Evolutionary conservation across 2,329 filamentous ascomycete species (phyloP).

Genomic region (Ustilaginoidea virens): DNA sequence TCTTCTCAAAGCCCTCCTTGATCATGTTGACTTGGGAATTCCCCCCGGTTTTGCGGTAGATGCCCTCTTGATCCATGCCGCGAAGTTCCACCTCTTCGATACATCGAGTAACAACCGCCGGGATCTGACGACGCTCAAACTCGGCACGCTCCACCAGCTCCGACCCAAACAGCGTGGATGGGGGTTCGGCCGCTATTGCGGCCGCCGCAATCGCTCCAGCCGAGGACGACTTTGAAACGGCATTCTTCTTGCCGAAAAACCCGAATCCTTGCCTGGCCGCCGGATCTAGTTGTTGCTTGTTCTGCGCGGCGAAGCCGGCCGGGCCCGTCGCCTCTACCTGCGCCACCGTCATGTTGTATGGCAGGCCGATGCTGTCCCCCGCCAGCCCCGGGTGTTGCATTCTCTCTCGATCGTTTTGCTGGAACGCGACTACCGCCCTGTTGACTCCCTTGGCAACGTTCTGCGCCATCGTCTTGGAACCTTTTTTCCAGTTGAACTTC

Average conservation of each 20-base stretch:
- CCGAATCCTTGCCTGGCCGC: conserved; percentile 46
- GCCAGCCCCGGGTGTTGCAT: conserved; percentile 36
- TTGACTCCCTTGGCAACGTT: conserved; percentile 90
- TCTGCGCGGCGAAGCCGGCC: conserved; percentile 15
- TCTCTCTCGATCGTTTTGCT: conserved; percentile 41
- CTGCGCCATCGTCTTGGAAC: conserved; percentile 83
- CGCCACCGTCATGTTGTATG: conserved; percentile 52
- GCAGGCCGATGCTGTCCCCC: conserved; percentile 50
- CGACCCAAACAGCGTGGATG: conserved; percentile 65
- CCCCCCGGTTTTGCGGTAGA: conserved; percentile 94
- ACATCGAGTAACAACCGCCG: conserved; percentile 79
- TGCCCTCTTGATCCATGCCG: conserved; percentile 94
- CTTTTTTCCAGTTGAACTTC: conserved; percentile 99
- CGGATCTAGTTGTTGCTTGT: conserved; percentile 6
- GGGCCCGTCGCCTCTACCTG: conserved; percentile 32
- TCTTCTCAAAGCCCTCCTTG: conserved; percentile 80
- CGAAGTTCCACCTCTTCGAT: conserved; percentile 93
- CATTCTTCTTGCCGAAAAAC: conserved; percentile 49
- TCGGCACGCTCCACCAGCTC: conserved; percentile 77
- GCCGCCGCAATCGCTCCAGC: conserved; percentile 21
- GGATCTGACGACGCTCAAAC: conserved; percentile 77
- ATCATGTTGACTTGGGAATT: conserved; percentile 82
- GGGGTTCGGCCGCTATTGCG: conserved; percentile 32
- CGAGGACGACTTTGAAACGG: conserved; percentile 36
- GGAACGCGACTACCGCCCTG: conserved; percentile 67